Evolutionary conservation across 2,329 filamentous ascomycete species (phyloP), one percentile per base, ranked within the genome.

Genomic region (Berkeleyomyces basicola): DNA sequence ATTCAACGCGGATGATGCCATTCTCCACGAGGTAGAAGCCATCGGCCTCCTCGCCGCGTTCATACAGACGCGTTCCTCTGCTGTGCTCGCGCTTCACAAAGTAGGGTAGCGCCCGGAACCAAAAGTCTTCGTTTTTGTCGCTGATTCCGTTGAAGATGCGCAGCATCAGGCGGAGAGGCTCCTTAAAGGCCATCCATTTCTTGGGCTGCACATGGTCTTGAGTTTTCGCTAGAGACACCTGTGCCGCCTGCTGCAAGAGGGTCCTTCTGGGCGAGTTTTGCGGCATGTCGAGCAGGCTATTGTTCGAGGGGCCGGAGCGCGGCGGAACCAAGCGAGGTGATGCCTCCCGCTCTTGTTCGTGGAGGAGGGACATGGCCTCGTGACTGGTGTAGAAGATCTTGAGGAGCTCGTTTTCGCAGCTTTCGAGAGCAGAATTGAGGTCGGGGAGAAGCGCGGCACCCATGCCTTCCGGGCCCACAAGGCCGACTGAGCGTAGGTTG

Each of bases 71-170:
- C 0, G 84, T 84, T 3, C 88, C 90, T 0, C 84, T 79, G 0
- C 78, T 67, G 66, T 86, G 88, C 65, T 86, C 82, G 66, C 82
- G 82, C 53, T 83, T 82, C 46, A 77, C 74, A 70, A 99, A 96
- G 74, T 87, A 97, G 0, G 81, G 77, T 3, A 83, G 82, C 0
- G 85, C 85, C 1, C 83, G 83, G 73, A 91, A 92, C 93, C 93
- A 99, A 71, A 97, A 97, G 72, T 96, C 91, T 72, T 96, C 90
- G 70, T 92, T 93, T 72, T 88, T 84, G 61, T 83, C 78, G 60
- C 88, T 95, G 10, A 96, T 77, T 53, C 90, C 88, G 70, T 93
- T 87, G 75, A 99, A 97, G n/a, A 93, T 89, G 71, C 96, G 92
- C 33, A 99, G 80, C 72, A 99, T 89, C 57, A 99, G 82, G 1